Evolutionary conservation across 1,139 yeast genomes (phyloP), one percentile per base, ranked within the genome.

Genomic region (Protomyces macrosporus): DNA sequence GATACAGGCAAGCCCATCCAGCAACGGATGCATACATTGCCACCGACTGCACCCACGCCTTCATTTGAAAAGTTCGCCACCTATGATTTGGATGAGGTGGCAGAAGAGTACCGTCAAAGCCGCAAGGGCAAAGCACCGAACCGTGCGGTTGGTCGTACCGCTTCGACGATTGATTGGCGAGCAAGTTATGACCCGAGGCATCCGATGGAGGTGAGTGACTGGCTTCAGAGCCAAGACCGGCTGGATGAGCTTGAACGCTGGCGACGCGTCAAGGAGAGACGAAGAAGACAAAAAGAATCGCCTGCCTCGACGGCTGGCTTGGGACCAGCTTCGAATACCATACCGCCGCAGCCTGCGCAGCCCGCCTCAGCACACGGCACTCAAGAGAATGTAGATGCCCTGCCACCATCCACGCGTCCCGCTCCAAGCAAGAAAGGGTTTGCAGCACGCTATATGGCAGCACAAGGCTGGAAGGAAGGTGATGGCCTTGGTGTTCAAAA

Each of bases 371-470:
- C 53, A 23, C 37, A 34, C 6, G 16, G 42, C 10, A 10, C 32
- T 7, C 32, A 23, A 2, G 32, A 7, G 12, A 7, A 14, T 2
- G 50, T 1, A 45, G 9, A 1, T 12, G 50, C 32, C 7, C 39
- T 12, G 14, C 9, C 16, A 12, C 37, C 35, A 2, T 34, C 37
- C 14, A 32, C 14, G n/a, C 37, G 53, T 14, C 45, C 48, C 9
- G 56, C 62, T 9, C 62, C 62, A 3, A 56, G 62, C 9, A 56
- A 58, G 45, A 58, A 58, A 12, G 56, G 56, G 3, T 58, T 58
- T 42, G 62, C 62, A 39, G 56, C 53, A 34, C 62, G 62, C 23
- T 58, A 58, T 14, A 58, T 58, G 62, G 56, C 62, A 3, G 52
- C 56, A 4, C 62, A 58, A 33, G 62, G 62, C 12, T 58, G 62